A percentile compares a stretch with the other conserved stretches of the same genome.
Conservation (phyloP, 345 rosid species). For the Geranium brycei region DNA sequence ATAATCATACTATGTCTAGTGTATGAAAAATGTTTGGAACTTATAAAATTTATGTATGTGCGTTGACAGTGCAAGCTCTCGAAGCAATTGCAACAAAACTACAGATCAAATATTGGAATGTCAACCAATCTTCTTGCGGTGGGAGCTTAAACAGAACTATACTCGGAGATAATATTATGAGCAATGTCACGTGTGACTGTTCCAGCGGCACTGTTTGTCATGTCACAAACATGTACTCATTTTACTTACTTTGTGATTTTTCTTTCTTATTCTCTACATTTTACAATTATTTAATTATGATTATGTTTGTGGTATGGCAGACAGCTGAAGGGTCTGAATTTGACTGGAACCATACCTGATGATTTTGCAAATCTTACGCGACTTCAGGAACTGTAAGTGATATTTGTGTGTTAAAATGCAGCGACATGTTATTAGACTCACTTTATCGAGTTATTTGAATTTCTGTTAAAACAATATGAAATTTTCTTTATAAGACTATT, state of each 20-base stretch:
- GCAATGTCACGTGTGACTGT: constrained; percentile 47
- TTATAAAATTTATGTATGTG: background rate
- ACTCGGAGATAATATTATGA: background rate
- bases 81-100: constrained; percentile 32
- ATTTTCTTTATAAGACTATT: no score
- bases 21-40: no score
- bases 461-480: no score
- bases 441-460: background rate
- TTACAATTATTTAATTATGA: no score
- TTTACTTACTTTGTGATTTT: background rate
- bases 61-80: constrained; percentile 35
- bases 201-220: constrained; percentile 30
- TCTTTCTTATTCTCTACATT: background rate
- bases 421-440: background rate
- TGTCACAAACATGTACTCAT: constrained; percentile 46
- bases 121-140: constrained; percentile 31
- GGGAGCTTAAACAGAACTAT: constrained; percentile 22
- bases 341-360: constrained; percentile 52
- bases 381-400: constrained; percentile 44
- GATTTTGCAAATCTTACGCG: constrained; percentile 50
- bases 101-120: constrained; percentile 17
- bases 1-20: no score
- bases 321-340: constrained; percentile 32
- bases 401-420: background rate
- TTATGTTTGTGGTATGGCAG: constrained; percentile 22